These are phyloP conservation scores for Tylopilus vinaceipallidus DNA, from an alignment of 768 basidiomycete genomes.

Conservation along the genomic window DNA sequence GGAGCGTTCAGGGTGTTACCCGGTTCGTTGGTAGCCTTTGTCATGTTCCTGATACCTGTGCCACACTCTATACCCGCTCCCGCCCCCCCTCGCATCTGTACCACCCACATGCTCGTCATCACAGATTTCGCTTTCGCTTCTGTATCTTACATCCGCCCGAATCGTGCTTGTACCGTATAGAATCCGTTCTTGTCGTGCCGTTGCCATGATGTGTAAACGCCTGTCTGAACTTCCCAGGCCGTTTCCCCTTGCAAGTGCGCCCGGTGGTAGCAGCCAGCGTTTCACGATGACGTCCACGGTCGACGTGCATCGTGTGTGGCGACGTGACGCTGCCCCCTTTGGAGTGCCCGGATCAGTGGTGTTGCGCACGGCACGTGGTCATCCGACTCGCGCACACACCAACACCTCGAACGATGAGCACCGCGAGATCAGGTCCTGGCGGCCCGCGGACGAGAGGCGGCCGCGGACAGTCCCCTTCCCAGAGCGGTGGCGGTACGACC, in stretches of 20 bases:
- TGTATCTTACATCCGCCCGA: slow-evolving; percentile 19
- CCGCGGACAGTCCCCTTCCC: too few relatives aligned
- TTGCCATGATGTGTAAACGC: slow-evolving; percentile 7
- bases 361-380: too few relatives aligned
- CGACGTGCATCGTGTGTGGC: too few relatives aligned
- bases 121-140: slow-evolving; percentile 11
- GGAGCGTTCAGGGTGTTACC: slow-evolving; percentile 14
- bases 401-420: too few relatives aligned
- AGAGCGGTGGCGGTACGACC: slow-evolving; percentile 5
- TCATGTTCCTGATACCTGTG: slow-evolving; percentile 32
- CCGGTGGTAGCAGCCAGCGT: neutral
- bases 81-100: slow-evolving; percentile 24
- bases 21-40: slow-evolving; percentile 12
- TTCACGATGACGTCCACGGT: too few relatives aligned
- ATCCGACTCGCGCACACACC: too few relatives aligned
- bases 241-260: neutral
- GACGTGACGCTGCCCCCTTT: too few relatives aligned
- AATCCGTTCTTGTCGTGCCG: neutral
- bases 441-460: too few relatives aligned
- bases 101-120: slow-evolving; percentile 22
- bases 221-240: slow-evolving; percentile 8
- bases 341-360: too few relatives aligned
- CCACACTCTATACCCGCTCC: slow-evolving; percentile 28
- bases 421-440: too few relatives aligned
- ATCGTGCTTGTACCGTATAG: slow-evolving; percentile 15